Evolutionary conservation across 306 rosid species (phyloP), one percentile per base, ranked within the genome.

Genomic region (Argentina anserina): DNA sequence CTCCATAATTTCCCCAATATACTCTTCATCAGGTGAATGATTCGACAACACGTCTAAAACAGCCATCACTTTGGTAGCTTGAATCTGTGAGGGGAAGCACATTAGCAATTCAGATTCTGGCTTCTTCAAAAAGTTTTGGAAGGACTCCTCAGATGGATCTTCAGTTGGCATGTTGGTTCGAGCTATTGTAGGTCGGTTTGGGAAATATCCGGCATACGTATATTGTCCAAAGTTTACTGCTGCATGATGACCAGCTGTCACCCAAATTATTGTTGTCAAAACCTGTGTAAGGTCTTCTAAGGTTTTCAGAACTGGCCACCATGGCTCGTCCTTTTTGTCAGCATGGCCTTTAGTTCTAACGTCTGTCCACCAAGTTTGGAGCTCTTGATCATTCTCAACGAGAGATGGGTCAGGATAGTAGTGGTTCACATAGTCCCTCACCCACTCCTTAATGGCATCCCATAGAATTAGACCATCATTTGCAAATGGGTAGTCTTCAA

Each of bases 331-430:
- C 21, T 81, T 81, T 37, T 81, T 81, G 79, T 81, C 82, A 17
- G 50, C 85, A 12, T 78, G 82, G 37, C 85, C 85, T 47, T 61
- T 40, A 5, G 80, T 75, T 65, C 80, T 60, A 37, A 82, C 77
- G 50, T 82, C 82, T 39, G 78, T 74, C 82, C 86, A 82, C 86
- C 86, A 82, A 7, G 72, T 65, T 70, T 82, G 86, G 53, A 82
- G 80, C 78, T 82, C 86, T 26, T 60, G 17, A 60, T 82, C 83
- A 17, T 70, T 21, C 39, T 74, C 76, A 0, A 82, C 34, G 14
- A 59, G 43, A 41, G 17, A 25, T 43, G 77, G 63, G 18, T 78
- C 49, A 21, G 67, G 55, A 72, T 78, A 82, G 80, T 70, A 82
- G 34, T 78, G 86, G 25, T 47, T 74, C 37, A 78, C 80, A 58